These are phyloP conservation scores for Trichoderma sp. DNA, from an alignment of 2,329 filamentous ascomycete genomes.

Conservation along the genomic window DNA sequence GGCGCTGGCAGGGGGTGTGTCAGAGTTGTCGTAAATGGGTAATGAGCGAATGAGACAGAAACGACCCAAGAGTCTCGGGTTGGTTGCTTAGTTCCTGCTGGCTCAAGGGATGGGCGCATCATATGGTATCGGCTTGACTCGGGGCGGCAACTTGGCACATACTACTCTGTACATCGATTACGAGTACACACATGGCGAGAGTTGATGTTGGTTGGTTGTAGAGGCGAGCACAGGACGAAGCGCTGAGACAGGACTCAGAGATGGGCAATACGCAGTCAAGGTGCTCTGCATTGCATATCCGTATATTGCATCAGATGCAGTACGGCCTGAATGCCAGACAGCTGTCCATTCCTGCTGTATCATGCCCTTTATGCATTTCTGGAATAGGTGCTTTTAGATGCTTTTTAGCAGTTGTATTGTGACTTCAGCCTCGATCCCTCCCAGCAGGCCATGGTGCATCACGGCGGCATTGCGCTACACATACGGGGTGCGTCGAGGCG, in stretches of 20 bases:
- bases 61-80: constrained; percentile 7
- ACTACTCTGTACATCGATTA: too few relatives aligned
- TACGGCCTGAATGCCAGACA: not conserved
- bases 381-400: too few relatives aligned
- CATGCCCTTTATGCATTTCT: too few relatives aligned
- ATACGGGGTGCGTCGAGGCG: not conserved
- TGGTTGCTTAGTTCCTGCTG: constrained; percentile 5
- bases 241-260: constrained; percentile 6
- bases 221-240: not conserved
- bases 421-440: too few relatives aligned
- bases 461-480: not conserved
- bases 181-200: too few relatives aligned
- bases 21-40: constrained; percentile 21
- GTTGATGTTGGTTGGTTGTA: too few relatives aligned
- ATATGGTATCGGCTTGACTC: constrained; percentile 14
- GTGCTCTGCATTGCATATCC: not conserved
- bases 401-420: too few relatives aligned
- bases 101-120: constrained; percentile 21
- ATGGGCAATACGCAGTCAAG: not conserved
- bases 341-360: not conserved
- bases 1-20: constrained; percentile 5
- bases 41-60: constrained; percentile 17
- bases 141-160: not conserved
- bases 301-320: too few relatives aligned
- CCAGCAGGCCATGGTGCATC: not conserved